A percentile compares a stretch with the other conserved stretches of the same genome.
Evolutionary conservation across 2,329 filamentous ascomycete species (phyloP).

Genomic region (Dactylellina haptotyla): DNA sequence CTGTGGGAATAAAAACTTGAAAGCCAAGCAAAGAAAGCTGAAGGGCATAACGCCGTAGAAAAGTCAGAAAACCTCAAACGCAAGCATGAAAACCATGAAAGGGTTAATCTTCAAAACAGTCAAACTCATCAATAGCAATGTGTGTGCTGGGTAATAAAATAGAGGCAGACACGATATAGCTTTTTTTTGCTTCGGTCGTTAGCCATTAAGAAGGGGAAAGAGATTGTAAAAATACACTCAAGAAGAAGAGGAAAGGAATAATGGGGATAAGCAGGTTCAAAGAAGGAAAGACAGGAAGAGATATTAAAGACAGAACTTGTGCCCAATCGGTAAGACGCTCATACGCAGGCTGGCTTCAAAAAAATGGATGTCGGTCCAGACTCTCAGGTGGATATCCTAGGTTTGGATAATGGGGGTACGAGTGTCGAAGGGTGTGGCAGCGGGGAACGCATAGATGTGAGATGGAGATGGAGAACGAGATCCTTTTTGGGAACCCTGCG

Average conservation of each 20-base stretch:
- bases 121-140: constrained; percentile 29
- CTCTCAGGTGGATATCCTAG: constrained; percentile 20
- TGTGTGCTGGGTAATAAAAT: constrained; percentile 13
- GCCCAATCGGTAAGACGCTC: constrained; percentile 30
- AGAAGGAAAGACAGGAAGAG: constrained; percentile 26
- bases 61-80: constrained; percentile 25
- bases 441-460: constrained; percentile 41
- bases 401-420: constrained; percentile 45
- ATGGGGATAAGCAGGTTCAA: constrained; percentile 14
- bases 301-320: constrained; percentile 18
- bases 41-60: constrained; percentile 52
- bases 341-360: constrained; percentile 6
- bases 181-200: constrained; percentile 42
- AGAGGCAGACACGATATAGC: constrained; percentile 31
- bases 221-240: constrained; percentile 55
- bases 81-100: constrained; percentile 44
- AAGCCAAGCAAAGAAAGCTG: constrained; percentile 13
- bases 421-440: constrained; percentile 39
- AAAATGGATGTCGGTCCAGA: constrained; percentile 27
- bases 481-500: constrained; percentile 35
- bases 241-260: constrained; percentile 46
- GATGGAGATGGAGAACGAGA: constrained; percentile 50
- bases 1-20: constrained; percentile 15
- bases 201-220: constrained; percentile 42
- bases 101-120: constrained; percentile 37